phyloP scores from a whole-genome alignment of 2,329 filamentous ascomycete species.

The Scytalidium sp. region DNA sequence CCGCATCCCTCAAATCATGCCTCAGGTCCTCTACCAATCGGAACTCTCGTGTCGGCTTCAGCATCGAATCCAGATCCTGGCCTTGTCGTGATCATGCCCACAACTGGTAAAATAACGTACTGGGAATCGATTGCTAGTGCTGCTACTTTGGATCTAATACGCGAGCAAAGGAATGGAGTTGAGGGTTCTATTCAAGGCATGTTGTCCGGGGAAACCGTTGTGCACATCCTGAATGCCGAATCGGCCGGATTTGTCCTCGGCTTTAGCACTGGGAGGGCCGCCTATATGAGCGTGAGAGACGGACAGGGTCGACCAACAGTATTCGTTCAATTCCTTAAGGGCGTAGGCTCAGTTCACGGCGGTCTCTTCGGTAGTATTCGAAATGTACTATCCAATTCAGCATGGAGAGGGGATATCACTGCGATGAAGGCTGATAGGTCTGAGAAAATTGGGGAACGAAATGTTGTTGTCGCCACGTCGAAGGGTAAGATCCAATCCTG shows the following conservation, averaged over 20 bases:
- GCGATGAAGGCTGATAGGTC: conserved; percentile 74
- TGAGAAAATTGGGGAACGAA: conserved; percentile 75
- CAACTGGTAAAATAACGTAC: conserved; percentile 81
- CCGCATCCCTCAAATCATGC: conserved; percentile 67
- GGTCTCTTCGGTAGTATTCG: conserved; percentile 81
- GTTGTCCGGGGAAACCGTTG: conserved; percentile 73
- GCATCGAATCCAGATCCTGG: conserved; percentile 79
- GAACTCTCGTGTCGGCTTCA: conserved; percentile 76
- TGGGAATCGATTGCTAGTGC: conserved; percentile 95
- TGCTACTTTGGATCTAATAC: conserved; percentile 78
- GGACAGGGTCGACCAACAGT: conserved; percentile 82
- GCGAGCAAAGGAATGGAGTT: conserved; percentile 76
- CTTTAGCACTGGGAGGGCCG: conserved; percentile 81
- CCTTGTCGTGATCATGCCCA: conserved; percentile 80
- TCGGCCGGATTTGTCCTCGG: conserved; percentile 79
- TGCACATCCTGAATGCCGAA: conserved; percentile 78
- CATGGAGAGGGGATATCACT: conserved; percentile 72
- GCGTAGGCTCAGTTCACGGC: conserved; percentile 48
- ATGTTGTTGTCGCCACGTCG: conserved; percentile 74
- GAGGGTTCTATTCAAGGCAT: conserved; percentile 73
- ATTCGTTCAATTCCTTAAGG: conserved; percentile 72
- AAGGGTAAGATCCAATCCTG: conserved; percentile 79
- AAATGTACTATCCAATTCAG: conserved; percentile 67
- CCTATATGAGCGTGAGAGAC: conserved; percentile 83
- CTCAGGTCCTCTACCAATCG: conserved; percentile 74